Evolutionary conservation across 2,329 filamentous ascomycete species (phyloP), one percentile per base, ranked within the genome.

Genomic region (Volutella citrinella): DNA sequence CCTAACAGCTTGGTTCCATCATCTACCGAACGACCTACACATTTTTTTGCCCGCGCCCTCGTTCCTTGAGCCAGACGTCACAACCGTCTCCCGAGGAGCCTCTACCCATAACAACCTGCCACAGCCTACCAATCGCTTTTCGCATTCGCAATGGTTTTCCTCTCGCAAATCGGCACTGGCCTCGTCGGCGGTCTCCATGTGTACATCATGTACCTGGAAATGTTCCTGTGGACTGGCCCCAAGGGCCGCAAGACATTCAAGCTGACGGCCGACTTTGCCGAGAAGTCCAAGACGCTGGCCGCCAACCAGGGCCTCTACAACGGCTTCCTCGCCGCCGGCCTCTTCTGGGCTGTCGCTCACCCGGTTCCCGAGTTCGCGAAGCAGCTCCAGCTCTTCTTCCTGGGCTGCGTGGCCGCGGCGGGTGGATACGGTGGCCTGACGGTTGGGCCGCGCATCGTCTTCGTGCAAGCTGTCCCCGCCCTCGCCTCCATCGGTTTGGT

Each of bases 261-360:
- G 19, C 56, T 71, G 21, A 63, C 56, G 0, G 48, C 63, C n/a
- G 64, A 70, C 6, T 70, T 69, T 36, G 70, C 70, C 6, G 50
- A 63, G 23, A 47, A 69, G 51, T 70, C 67, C 5, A 63, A 61
- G 40, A 46, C 56, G 5, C 55, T 74, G 21, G 70, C 68, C 28
- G 66, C 66, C 32, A 74, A 74, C 51, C 70, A 74, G 48, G 70
- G 70, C 14, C 57, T 74, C 6, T 74, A 74, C 56, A 74, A 74
- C 47, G 70, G 70, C 25, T 72, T 74, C 34, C 57, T 74, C n/a
- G 64, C 69, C 4, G 69, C 69, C 2, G 70, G 70, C 1, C 51
- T 74, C 3, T 38, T 56, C 17, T 74, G 70, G 70, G 61, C 64
- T 4, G 42, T 72, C n/a, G n/a, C 56, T 5, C 69, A 74, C 45